Conservation (phyloP, 305 asterid genomes). For the Euphrasia arctica region DNA sequence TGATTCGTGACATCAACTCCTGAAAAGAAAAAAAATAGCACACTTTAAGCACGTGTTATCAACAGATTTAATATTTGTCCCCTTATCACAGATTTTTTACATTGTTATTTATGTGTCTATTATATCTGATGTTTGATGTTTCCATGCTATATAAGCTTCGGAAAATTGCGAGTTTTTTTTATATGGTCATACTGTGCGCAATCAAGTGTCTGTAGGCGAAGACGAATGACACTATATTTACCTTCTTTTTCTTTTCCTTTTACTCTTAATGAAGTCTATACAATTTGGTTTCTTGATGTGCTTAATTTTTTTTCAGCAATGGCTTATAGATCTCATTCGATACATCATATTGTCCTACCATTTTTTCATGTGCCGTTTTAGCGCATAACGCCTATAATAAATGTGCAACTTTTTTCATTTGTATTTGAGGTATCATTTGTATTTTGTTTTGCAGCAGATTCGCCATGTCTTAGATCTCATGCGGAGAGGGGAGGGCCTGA, state of each 20-base stretch:
- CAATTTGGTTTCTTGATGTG: background rate
- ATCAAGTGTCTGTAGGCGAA: too few relatives aligned
- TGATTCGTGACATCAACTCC: too few relatives aligned
- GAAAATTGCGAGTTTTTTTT: background rate
- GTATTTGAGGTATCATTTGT: background rate
- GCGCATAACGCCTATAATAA: slow-evolving; percentile 7
- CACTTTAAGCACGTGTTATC: background rate
- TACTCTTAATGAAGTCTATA: background rate
- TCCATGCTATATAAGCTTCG: background rate
- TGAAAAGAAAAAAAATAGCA: too few relatives aligned
- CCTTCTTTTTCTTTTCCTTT: background rate
- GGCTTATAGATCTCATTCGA: background rate
- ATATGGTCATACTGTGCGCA: background rate
- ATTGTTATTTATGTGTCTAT: slow-evolving; percentile 4
- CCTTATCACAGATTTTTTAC: background rate
- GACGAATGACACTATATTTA: too few relatives aligned
- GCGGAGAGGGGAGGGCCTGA: slow-evolving; percentile 92
- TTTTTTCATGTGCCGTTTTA: background rate
- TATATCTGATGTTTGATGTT: slow-evolving; percentile 10
- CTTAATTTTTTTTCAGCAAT: background rate
- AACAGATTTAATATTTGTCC: background rate
- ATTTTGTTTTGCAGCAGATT: slow-evolving; percentile 52
- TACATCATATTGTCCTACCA: background rate
- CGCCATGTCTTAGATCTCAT: slow-evolving; percentile 90
- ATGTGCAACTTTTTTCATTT: background rate